Conservation (phyloP, 1,284 basidiomycete species). For the Hypsizygus ulmarius region DNA sequence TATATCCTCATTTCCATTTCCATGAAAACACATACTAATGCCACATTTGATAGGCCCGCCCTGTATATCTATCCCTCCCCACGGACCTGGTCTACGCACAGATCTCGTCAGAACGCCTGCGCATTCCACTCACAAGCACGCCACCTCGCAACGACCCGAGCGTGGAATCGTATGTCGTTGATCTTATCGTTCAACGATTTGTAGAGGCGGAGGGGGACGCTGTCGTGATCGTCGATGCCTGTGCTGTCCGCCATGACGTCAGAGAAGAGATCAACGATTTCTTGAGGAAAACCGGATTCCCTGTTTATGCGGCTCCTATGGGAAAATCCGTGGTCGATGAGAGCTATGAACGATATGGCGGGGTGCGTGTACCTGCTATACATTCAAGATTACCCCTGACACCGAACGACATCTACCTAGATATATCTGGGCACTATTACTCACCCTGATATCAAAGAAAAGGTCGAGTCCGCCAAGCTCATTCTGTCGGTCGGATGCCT, state of each 20-base stretch:
- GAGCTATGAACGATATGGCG: slow-evolving; percentile 81
- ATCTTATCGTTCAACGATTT: slow-evolving; percentile 68
- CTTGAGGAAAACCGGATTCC: slow-evolving; percentile 67
- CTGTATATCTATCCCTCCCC: slow-evolving; percentile 87
- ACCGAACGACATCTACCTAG: slow-evolving; percentile 31
- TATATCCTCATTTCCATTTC: slow-evolving; percentile 12
- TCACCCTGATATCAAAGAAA: slow-evolving; percentile 68
- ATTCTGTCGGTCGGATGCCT: slow-evolving; percentile 82
- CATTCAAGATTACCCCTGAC: slow-evolving; percentile 1
- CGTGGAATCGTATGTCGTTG: slow-evolving; percentile 70
- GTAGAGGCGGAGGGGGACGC: slow-evolving; percentile 62
- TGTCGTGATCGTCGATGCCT: slow-evolving; percentile 86
- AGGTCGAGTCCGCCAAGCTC: slow-evolving; percentile 81
- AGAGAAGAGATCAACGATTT: slow-evolving; percentile 69
- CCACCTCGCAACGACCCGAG: slow-evolving; percentile 55
- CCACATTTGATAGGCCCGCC: slow-evolving; percentile 56
- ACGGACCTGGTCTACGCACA: slow-evolving; percentile 77
- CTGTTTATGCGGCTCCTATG: slow-evolving; percentile 85
- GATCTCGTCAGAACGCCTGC: slow-evolving; percentile 66
- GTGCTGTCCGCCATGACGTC: slow-evolving; percentile 79
- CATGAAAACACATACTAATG: background rate
- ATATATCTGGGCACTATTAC: slow-evolving; percentile 83
- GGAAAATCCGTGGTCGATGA: slow-evolving; percentile 85
- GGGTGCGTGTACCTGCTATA: slow-evolving; percentile 48
- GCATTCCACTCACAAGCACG: slow-evolving; percentile 56